These are phyloP conservation scores for Ceratocystis harringtonii DNA, from an alignment of 2,329 filamentous ascomycete species.

Conservation along the genomic window DNA sequence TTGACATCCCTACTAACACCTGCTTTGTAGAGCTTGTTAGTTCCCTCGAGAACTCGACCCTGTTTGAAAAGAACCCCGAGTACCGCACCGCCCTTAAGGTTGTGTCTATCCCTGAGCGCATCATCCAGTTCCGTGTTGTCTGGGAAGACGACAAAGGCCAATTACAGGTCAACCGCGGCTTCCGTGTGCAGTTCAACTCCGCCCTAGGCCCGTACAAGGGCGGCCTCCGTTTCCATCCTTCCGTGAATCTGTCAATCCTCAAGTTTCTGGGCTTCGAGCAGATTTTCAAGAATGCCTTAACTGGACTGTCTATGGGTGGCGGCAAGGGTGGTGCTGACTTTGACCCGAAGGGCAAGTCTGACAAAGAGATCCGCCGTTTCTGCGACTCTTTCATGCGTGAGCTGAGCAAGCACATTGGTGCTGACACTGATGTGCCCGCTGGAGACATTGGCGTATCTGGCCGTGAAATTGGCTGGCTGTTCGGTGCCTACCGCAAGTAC, in stretches of 20 bases:
- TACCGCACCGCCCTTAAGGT: conserved; percentile 84
- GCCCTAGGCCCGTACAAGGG: conserved; percentile 97
- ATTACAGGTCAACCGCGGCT: conserved; percentile 85
- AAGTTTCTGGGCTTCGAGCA: conserved; percentile 99
- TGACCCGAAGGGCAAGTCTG: conserved; percentile 95
- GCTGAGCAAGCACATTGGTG: conserved; percentile 89
- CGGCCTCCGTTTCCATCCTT: conserved; percentile 85
- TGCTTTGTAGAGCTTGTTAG: conserved; percentile 62
- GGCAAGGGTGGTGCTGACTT: conserved; percentile 97
- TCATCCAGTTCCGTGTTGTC: conserved; percentile 92
- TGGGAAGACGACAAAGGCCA: conserved; percentile 92
- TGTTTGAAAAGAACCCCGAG: conserved; percentile 89
- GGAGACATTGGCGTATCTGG: conserved; percentile 91
- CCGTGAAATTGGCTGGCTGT: conserved; percentile 88
- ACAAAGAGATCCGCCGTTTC: conserved; percentile 95
- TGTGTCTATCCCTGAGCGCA: conserved; percentile 78
- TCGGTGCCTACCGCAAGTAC: conserved; percentile 80
- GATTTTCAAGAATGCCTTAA: conserved; percentile 99
- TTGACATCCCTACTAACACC: neutral
- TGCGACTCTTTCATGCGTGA: conserved; percentile 93
- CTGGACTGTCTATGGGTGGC: conserved; percentile 76
- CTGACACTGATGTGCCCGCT: conserved; percentile 88
- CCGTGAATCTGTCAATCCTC: conserved; percentile 64
- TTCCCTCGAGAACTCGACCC: conserved; percentile 82
- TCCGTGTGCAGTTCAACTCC: conserved; percentile 96